Conservation (phyloP, 2,329 filamentous ascomycete species). For the Pestalotiopsis sp. region DNA sequence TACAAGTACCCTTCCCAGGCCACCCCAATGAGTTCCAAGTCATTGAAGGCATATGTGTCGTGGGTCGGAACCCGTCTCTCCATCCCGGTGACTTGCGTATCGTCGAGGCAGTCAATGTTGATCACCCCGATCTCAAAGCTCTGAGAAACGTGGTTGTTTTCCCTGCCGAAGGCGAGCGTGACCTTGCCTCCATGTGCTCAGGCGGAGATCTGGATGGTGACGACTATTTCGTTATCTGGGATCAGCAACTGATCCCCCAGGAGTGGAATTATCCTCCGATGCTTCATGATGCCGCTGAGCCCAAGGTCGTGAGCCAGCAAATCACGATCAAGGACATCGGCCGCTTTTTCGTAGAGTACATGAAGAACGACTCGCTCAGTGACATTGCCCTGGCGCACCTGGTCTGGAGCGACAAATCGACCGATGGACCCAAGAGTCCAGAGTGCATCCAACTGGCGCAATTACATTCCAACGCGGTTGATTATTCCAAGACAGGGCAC, state of each 20-base stretch:
- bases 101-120: slow-evolving; percentile 82
- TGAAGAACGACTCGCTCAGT: slow-evolving; percentile 85
- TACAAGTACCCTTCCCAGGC: slow-evolving; percentile 71
- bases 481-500: slow-evolving; percentile 89
- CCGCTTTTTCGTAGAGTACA: slow-evolving; percentile 87
- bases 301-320: slow-evolving; percentile 57
- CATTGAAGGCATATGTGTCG: slow-evolving; percentile 76
- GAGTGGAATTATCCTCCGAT: slow-evolving; percentile 77
- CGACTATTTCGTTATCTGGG: slow-evolving; percentile 95
- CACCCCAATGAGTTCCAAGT: slow-evolving; percentile 60
- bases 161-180: slow-evolving; percentile 78
- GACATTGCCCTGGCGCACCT: slow-evolving; percentile 83
- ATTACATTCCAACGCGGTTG: slow-evolving; percentile 88
- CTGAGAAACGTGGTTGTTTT: slow-evolving; percentile 87
- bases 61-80: slow-evolving; percentile 91
- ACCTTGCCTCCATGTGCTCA: slow-evolving; percentile 91
- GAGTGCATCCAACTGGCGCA: slow-evolving; percentile 76
- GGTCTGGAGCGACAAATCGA: slow-evolving; percentile 69
- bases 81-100: slow-evolving; percentile 92
- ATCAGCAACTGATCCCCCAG: slow-evolving; percentile 69
- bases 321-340: slow-evolving; percentile 76
- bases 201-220: slow-evolving; percentile 96
- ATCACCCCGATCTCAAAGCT: slow-evolving; percentile 73
- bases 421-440: slow-evolving; percentile 64
- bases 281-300: slow-evolving; percentile 67